Evolutionary conservation across 2,329 filamentous ascomycete genomes (phyloP), one percentile per base, ranked within the genome.

Genomic region (Colletotrichum melonis): DNA sequence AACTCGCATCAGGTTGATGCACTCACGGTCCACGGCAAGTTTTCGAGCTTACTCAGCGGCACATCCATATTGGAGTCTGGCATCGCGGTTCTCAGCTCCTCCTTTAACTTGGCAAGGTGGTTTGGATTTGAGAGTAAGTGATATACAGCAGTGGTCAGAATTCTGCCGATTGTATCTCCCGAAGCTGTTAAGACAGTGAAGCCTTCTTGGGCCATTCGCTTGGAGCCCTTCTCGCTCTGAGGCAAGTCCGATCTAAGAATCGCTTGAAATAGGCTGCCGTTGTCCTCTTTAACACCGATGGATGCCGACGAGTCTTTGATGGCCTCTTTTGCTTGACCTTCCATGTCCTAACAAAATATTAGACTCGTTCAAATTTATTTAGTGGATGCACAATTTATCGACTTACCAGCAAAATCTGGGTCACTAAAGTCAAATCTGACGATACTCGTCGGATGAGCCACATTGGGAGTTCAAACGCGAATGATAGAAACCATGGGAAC

Each of bases 151-250:
- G 82, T 73, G 3, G 79, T 75, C 22, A 86, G 76, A 0, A 80
- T 77, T 75, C 79, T 79, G 12, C 78, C 78, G 0, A 79, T 81
- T 0, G 84, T 86, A 52, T 83, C 79, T 12, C 81, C 82, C 3
- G 82, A 84, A 3, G 83, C 84, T 1, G 77, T 77, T 12, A 81
- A 77, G 1, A 83, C 57, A 1, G 77, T 74, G 19, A 77, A 55
- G n/a, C 77, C 80, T 24, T 86, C 84, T 9, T 80, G 76, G 7
- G 75, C 75, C 6, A 85, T 75, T 84, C 84, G 4, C 75, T 28
- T 35, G 32, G 0, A 35, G 4, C 32, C 32, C 32, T 35, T 35
- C 32, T 35, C 32, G 11, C 32, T 1, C 1, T 75, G 49, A 1
- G 83, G 81, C 0, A 86, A 78, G n/a, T 74, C 71, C 56, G 78